Conservation (phyloP, 805 yeast genomes). For the Kuraishia capsulata region DNA sequence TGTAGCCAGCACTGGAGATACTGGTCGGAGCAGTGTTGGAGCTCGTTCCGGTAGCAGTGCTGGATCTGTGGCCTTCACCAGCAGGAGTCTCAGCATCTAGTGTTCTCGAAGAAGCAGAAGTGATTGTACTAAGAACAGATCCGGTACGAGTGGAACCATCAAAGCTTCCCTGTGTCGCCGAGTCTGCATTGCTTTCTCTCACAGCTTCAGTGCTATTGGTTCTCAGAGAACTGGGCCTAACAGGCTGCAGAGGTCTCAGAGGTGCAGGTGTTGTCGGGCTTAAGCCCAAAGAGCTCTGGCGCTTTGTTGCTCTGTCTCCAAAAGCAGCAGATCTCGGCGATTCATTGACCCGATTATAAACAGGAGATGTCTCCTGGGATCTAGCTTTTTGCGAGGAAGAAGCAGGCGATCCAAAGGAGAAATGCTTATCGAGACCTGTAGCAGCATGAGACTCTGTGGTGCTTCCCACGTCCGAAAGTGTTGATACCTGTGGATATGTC, state of each 20-base stretch:
- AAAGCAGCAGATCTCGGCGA: not conserved
- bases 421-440: not conserved
- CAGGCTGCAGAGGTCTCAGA: not conserved
- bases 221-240: not conserved
- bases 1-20: slow-evolving; percentile 8
- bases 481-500: slow-evolving; percentile 16
- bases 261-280: not conserved
- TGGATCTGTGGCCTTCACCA: not conserved
- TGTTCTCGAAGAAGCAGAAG: not conserved
- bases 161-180: not conserved
- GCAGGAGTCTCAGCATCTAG: not conserved
- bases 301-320: not conserved
- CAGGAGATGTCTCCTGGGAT: not conserved
- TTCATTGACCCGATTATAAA: not conserved
- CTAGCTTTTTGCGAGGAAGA: no score
- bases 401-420: not conserved
- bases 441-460: not conserved
- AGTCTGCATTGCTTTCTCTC: not conserved
- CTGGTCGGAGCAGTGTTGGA: slow-evolving; percentile 4
- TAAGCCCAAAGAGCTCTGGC: not conserved
- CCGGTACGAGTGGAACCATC: no score
- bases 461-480: slow-evolving; percentile 6
- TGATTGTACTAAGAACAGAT: not conserved
- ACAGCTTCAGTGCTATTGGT: not conserved
- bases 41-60: slow-evolving; percentile 4